Evolutionary conservation across 768 basidiomycete species (phyloP).

Genomic region (Trametopsis cervina): DNA sequence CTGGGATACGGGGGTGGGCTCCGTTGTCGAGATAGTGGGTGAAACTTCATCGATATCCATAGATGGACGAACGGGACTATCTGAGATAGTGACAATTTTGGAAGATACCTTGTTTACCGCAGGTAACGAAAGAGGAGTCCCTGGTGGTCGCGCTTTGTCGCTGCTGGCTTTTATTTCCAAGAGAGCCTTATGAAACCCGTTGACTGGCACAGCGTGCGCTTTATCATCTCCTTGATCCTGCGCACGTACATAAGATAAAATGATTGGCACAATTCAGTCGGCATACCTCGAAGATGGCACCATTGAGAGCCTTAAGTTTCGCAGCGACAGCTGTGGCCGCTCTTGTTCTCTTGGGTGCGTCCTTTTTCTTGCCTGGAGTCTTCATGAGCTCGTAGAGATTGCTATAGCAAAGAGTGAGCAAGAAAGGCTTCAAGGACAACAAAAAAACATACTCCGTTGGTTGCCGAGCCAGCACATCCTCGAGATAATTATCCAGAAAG

Average conservation of each 20-base stretch:
- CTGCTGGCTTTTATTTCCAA: slow-evolving; percentile 12
- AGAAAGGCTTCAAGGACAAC: no score
- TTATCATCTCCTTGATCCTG: slow-evolving; percentile 31
- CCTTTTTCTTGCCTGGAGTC: slow-evolving; percentile 73
- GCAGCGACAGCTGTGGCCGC: slow-evolving; percentile 32
- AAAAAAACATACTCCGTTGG: slow-evolving; percentile 51
- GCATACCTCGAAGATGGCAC: slow-evolving; percentile 42
- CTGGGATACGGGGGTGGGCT: no score
- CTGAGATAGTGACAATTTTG: slow-evolving; percentile 15
- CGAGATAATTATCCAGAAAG: slow-evolving; percentile 74
- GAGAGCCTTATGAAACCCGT: slow-evolving; percentile 41
- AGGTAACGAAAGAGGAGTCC: not conserved
- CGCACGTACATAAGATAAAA: not conserved
- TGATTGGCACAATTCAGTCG: not conserved
- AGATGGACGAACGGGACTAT: slow-evolving; percentile 10
- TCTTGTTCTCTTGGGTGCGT: slow-evolving; percentile 43
- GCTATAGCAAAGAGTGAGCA: slow-evolving; percentile 38
- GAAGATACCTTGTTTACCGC: slow-evolving; percentile 6
- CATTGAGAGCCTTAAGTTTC: slow-evolving; percentile 36
- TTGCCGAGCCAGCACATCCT: slow-evolving; percentile 58
- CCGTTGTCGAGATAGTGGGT: no score
- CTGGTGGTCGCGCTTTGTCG: not conserved
- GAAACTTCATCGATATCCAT: slow-evolving; percentile 6
- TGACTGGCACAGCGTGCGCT: slow-evolving; percentile 37
- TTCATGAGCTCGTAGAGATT: slow-evolving; percentile 76